Conservation (phyloP, 768 basidiomycete species). For the Boletellus ananiceps region DNA sequence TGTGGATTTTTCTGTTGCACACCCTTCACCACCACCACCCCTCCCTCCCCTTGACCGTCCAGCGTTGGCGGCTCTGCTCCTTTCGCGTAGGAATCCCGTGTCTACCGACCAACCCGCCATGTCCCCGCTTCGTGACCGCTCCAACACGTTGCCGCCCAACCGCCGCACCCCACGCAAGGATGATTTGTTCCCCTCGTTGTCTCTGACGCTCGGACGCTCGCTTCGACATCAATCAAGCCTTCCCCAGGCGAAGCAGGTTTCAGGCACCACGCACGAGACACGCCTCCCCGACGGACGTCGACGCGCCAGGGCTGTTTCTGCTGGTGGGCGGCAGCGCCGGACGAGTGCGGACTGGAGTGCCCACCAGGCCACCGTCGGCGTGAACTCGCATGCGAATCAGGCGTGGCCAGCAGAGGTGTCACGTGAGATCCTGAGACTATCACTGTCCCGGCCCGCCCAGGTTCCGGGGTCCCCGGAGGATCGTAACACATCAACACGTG, state of each 20-base stretch:
- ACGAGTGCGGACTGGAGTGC: conserved; percentile 58
- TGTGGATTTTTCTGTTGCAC: conserved; percentile 20
- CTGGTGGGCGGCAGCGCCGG: conserved; percentile 39
- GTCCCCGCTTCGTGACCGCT: conserved; percentile 18
- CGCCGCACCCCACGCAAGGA: conserved; percentile 14
- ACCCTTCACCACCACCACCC: conserved; percentile 43
- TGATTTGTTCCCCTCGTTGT: conserved; percentile 21
- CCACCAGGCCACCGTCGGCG: conserved; percentile 39
- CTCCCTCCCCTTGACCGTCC: conserved; percentile 51
- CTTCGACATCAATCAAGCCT: conserved; percentile 28
- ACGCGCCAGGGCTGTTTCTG: conserved; percentile 30
- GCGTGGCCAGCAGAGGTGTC: conserved; percentile 60
- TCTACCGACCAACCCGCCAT: conserved; percentile 3
- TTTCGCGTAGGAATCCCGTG: conserved; percentile 17
- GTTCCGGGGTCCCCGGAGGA: conserved; percentile 26
- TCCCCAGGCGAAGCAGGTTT: conserved; percentile 24
- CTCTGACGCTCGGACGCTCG: conserved; percentile 23
- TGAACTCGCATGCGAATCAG: conserved; percentile 28
- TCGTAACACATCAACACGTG: conserved; percentile 5
- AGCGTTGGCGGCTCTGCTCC: conserved; percentile 21
- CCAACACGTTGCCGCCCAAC: conserved; percentile 20
- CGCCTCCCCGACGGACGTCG: conserved; percentile 7
- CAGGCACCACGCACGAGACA: conserved; percentile 4
- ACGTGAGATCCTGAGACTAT: conserved; percentile 49
- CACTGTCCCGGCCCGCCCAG: conserved; percentile 28